Percentiles rank a stretch among this genome's conserved stretches.
phyloP scores from a whole-genome alignment of 495 filamentous ascomycete genomes.

The Hamigera avellanea region DNA sequence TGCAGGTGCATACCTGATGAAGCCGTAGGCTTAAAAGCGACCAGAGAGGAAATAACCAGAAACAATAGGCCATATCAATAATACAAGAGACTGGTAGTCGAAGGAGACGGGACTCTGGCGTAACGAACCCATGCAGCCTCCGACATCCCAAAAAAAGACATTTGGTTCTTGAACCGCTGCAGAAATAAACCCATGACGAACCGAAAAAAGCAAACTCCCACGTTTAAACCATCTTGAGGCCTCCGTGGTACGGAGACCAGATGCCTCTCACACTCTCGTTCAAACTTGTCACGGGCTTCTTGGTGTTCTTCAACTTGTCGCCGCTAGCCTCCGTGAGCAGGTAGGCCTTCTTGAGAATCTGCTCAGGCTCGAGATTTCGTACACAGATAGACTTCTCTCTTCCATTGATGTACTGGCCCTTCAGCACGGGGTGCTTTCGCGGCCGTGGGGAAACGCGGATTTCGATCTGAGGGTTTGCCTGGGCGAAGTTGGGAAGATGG shows the following conservation, averaged over 20 bases:
- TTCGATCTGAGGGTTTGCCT: conserved; percentile 76
- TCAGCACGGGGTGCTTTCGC: conserved; percentile 73
- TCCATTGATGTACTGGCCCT: conserved; percentile 85
- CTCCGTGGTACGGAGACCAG: conserved; percentile 88
- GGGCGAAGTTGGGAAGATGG: conserved; percentile 63
- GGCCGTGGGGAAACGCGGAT: conserved; percentile 84
- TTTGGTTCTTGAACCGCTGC: conserved; percentile 8
- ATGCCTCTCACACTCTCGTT: conserved; percentile 91
- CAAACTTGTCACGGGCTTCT: conserved; percentile 72
- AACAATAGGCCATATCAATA: no score
- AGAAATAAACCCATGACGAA: conserved; percentile 3
- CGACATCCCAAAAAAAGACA: no score
- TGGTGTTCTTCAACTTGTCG: conserved; percentile 68
- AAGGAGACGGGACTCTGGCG: no score
- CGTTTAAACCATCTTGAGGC: conserved; percentile 28
- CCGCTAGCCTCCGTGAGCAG: conserved; percentile 75
- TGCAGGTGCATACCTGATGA: no score
- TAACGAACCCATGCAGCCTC: no score
- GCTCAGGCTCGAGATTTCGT: conserved; percentile 65
- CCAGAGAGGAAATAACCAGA: no score
- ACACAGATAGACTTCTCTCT: conserved; percentile 79
- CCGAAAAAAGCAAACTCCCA: neutral
- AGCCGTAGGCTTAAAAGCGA: no score
- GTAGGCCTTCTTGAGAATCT: conserved; percentile 72
- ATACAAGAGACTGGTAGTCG: no score